Base-by-base conservation (phyloP, 2,329 filamentous ascomycete genomes). In the Dendryphion nanum region DNA sequence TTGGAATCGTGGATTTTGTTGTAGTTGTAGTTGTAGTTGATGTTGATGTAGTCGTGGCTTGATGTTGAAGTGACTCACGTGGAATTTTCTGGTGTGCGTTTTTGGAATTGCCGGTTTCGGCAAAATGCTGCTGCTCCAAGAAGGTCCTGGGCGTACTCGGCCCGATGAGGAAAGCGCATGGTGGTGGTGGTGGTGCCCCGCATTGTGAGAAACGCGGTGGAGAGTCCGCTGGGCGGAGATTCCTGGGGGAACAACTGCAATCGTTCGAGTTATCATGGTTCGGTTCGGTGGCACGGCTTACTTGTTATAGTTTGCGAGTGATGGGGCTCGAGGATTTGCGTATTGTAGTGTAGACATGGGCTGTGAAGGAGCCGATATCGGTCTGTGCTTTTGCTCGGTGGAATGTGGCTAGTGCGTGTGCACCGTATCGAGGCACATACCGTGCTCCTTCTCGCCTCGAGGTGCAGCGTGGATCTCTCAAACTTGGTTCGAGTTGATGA, bases 91-190 rank as follows among this genome's bases (percentile, higher is more conserved):
- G 30, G 24, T 24, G 26, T n/a, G 13, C 34, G n/a, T n/a, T 34
- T 14, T 33, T 33, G 5, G 21, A 18, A 37, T 35, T 34, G 35
- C 40, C 40, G 43, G 33, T 39, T 40, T 42, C 40, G 43, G 43
- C 28, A 40, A 36, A 46, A 38, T 18, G 38, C 23, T 26, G 10
- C n/a, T 8, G 23, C 10, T n/a, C 10, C 10, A 8, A 2, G 23
- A 10, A 26, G 23, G 10, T n/a, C n/a, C n/a, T n/a, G n/a, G n/a
- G n/a, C n/a, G n/a, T n/a, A n/a, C n/a, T 26, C 23, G 23, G 23
- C 23, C 23, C 23, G 23, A 26, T n/a, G 23, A 8, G 10, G 23
- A 26, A n/a, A 3, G n/a, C 10, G 10, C 10, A n/a, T 10, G 23
- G 10, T 8, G 23, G 23, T 10, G 23, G n/a, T 8, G 10, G 3